Base-by-base conservation (phyloP, 129 eudicot species). In the Deinandra increscens region DNA sequence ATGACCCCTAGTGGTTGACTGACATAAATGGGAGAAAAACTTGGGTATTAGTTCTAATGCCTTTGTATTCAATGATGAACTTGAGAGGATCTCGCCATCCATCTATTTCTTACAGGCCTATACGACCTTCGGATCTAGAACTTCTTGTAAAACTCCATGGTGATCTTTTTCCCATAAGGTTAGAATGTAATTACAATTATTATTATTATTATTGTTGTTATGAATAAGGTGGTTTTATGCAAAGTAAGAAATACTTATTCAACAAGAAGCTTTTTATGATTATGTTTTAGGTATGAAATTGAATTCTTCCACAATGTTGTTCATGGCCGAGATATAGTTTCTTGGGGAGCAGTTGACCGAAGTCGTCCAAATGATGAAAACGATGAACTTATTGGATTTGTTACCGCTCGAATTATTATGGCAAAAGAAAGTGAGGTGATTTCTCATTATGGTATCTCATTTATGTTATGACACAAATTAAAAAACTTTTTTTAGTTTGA, bases 341-440 rank as follows among this genome's bases (percentile, higher is more conserved):
- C 97, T 14, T 93, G 97, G 99, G 97, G 99, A 68, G 99, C 90
- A 83, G 99, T 89, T 81, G 99, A 93, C 63, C 92, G 80, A 7
- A 87, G 76, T 73, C 86, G 92, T 54, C 87, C 95, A 14, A 55
- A 87, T 71, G 88, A 77, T 61, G 81, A 79, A 51, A 82, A 72
- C 79, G 95, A 93, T 63, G 86, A 93, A 69, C 95, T 93, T 68
- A 77, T 93, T 81, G 99, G 98, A 65, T 93, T 93, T 83, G 85
- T 93, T 59, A 89, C 99, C 29, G 90, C 90, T 22, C 71, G 95
- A 63, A 69, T 85, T 71, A 78, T 89, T 68, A 69, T 78, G 63
- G 92, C 93, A 46, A 89, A 82, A 83, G 99, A 90, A 64, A 87
- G 97, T 85, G 99, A 93, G 92, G 99, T 90, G 85, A 82, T 87